Percentiles rank a stretch among this genome's conserved stretches.
phyloP scores from a whole-genome alignment of 1,284 basidiomycete species.

The Prillingera fragicola region DNA sequence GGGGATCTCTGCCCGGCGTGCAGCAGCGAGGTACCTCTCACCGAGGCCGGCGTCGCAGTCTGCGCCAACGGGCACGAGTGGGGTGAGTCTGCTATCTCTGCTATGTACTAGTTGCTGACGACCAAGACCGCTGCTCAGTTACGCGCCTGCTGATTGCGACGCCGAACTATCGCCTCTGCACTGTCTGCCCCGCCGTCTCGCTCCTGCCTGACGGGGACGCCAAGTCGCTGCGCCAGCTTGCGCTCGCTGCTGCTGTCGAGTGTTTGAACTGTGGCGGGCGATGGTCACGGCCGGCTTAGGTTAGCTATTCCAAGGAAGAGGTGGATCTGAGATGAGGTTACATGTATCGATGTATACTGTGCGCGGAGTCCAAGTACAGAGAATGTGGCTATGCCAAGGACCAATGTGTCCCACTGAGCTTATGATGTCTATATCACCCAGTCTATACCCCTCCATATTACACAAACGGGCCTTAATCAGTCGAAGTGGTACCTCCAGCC shows the following conservation, averaged over 20 bases:
- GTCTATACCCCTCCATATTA: no score
- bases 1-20: constrained; percentile 14
- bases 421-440: no score
- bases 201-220: constrained; percentile 19
- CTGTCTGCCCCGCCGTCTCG: constrained; percentile 36
- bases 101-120: background rate
- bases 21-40: constrained; percentile 3
- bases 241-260: constrained; percentile 26
- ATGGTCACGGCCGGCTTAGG: constrained; percentile 35
- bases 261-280: constrained; percentile 40
- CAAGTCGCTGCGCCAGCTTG: constrained; percentile 20
- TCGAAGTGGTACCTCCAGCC: no score
- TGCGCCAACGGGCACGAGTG: constrained; percentile 36
- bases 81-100: constrained; percentile 25
- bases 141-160: constrained; percentile 34
- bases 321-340: no score
- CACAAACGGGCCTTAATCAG: no score
- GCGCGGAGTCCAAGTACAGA: no score
- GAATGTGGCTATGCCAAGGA: no score
- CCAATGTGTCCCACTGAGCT: no score
- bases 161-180: constrained; percentile 36
- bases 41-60: background rate
- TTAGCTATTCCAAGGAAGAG: no score
- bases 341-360: no score
- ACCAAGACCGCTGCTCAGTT: constrained; percentile 32